Base-by-base conservation (phyloP, 163 green algal species). In the Trebouxia gelatinosa region DNA sequence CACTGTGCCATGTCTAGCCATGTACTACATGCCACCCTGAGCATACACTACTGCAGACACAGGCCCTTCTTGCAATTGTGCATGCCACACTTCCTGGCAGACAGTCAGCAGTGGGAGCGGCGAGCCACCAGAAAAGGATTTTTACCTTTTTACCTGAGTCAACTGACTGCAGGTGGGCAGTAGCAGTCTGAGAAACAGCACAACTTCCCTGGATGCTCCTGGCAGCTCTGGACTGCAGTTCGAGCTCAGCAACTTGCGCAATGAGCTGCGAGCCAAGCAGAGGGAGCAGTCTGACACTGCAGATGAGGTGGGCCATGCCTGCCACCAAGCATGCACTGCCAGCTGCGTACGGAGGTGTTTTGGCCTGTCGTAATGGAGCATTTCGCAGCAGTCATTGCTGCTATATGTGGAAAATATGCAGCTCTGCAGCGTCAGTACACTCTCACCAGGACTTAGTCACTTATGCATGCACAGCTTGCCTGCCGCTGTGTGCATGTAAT, bases 251-350 rank as follows among this genome's bases (percentile, higher is more conserved):
- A 61, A 61, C 71, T 64, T 84, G 62, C 62, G 74, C n/a, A 66
- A 84, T 64, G 79, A 84, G 50, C 35, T 80, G 50, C 74, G 79
- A 26, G 54, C 64, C 28, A 74, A 74, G 19, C 72, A 84, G 64
- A 32, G 65, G 2, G 64, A 78, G 72, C 38, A 39, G 16, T 68
- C 66, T 16, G 29, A 46, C 19, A 38, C 62, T 34, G 48, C 68
- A 70, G 62, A 61, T 39, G 79, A 84, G 72, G 43, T 78, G 50
- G 34, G 17, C 1, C 66, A 28, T 59, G 48, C 19, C 2, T 59
- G 48, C 48, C 26, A 23, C 48, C 48, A 7, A 29, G 2, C 48
- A 2, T 28, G 48, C 48, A 29, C 26, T 19, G 1, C 2, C 2
- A 29, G 2, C 26, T 19, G 2, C 23, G 48, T 23, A 59, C 19